Evolutionary conservation across 2,329 filamentous ascomycete species (phyloP).

Genomic region (Xylariales sp.): DNA sequence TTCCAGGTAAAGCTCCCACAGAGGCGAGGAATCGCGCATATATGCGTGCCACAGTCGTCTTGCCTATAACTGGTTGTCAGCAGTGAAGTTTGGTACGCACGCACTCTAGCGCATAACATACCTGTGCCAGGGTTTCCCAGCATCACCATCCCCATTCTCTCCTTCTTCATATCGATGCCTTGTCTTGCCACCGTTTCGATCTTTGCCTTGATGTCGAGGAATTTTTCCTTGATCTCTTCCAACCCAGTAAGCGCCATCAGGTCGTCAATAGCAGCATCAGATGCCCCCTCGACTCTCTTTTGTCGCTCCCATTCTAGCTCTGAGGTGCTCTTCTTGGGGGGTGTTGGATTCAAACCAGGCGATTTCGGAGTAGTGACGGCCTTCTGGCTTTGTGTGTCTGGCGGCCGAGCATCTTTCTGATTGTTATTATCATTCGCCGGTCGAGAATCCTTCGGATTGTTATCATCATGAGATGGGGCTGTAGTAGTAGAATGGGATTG

Average conservation of each 20-base stretch:
- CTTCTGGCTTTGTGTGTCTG: neutral
- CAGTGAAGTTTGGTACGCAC: neutral
- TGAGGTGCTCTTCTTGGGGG: conserved; percentile 15
- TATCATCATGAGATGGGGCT: neutral
- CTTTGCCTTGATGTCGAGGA: conserved; percentile 66
- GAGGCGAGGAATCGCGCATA: conserved; percentile 74
- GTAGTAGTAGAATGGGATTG: neutral
- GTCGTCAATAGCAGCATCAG: conserved; percentile 62
- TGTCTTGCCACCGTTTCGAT: conserved; percentile 65
- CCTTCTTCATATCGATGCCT: conserved; percentile 58
- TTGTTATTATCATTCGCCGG: conserved; percentile 1
- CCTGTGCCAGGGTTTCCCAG: conserved; percentile 74
- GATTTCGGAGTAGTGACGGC: neutral
- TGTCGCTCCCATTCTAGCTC: conserved; percentile 64
- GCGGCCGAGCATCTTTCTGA: neutral
- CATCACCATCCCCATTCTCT: conserved; percentile 59
- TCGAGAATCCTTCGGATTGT: no score
- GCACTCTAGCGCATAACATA: conserved; percentile 43
- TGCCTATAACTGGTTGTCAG: conserved; percentile 56
- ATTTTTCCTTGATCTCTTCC: conserved; percentile 67
- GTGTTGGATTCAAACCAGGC: conserved; percentile 5
- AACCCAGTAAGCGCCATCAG: conserved; percentile 71
- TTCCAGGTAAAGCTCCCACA: conserved; percentile 71
- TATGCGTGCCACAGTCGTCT: conserved; percentile 79
- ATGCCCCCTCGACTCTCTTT: conserved; percentile 54